These are phyloP conservation scores for Pythium plurisporium DNA, from an alignment of 352 stramenopile species.

Conservation along the genomic window DNA sequence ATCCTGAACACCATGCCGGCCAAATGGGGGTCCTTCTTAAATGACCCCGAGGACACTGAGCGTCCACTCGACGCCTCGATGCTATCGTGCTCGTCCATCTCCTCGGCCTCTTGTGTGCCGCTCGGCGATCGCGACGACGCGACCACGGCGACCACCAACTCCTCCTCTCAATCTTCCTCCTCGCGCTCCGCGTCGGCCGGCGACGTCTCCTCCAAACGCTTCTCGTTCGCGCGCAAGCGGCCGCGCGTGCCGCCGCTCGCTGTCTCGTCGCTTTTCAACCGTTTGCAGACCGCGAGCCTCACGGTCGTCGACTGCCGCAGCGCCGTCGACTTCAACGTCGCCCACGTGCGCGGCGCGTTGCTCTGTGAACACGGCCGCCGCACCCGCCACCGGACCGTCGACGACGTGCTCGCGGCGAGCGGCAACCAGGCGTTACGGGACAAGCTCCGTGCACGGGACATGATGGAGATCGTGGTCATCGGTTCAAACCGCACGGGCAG, in stretches of 20 bases:
- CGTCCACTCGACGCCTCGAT: not conserved
- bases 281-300: conserved; percentile 58
- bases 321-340: conserved; percentile 33
- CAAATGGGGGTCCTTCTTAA: conserved; percentile 1
- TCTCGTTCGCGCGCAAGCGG: conserved; percentile 21
- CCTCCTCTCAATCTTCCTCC: conserved; percentile 10
- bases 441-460: conserved; percentile 51
- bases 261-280: conserved; percentile 65
- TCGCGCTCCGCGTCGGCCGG: conserved; percentile 21
- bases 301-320: conserved; percentile 69
- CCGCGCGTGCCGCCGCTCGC: conserved; percentile 55
- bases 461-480: conserved; percentile 72
- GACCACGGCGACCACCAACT: conserved; percentile 7
- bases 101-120: too few species aligned
- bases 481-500: conserved; percentile 43
- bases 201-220: conserved; percentile 24
- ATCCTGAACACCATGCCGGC: conserved; percentile 2
- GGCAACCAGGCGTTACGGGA: conserved; percentile 19
- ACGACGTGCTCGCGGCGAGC: conserved; percentile 42
- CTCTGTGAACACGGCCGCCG: conserved; percentile 37
- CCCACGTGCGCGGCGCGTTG: conserved; percentile 49
- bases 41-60: not conserved
- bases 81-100: not conserved
- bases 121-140: conserved; percentile 15
- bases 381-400: conserved; percentile 32